A percentile compares a stretch with the other conserved stretches of the same genome.
These are phyloP conservation scores for Ophiosphaerella korrae DNA, from an alignment of 2,329 filamentous ascomycete species.

Conservation along the genomic window DNA sequence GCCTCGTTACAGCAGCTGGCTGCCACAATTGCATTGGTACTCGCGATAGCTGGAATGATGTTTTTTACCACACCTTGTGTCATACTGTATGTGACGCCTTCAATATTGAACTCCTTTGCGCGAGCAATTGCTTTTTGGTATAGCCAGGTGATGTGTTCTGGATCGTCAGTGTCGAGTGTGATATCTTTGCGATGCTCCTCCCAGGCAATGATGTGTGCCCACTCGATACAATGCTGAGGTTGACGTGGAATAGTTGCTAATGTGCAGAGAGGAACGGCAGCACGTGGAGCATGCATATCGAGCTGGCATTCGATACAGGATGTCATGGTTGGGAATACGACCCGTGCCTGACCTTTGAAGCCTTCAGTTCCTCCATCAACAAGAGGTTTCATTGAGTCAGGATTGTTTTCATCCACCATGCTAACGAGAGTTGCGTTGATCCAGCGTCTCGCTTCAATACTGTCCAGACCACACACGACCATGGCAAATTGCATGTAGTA, in stretches of 20 bases:
- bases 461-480: conserved; percentile 92
- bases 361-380: conserved; percentile 98
- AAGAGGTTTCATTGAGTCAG: conserved; percentile 87
- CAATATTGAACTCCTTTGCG: conserved; percentile 85
- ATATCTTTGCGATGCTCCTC: conserved; percentile 73
- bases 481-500: conserved; percentile 98
- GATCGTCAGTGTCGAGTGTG: conserved; percentile 90
- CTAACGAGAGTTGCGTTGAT: conserved; percentile 93
- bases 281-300: conserved; percentile 96
- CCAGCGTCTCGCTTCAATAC: conserved; percentile 96
- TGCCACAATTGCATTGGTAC: conserved; percentile 95
- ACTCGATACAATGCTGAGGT: conserved; percentile 97
- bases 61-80: conserved; percentile 99
- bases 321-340: conserved; percentile 88
- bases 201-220: conserved; percentile 98
- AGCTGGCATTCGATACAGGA: conserved; percentile 98
- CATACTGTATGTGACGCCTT: conserved; percentile 90
- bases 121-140: conserved; percentile 82
- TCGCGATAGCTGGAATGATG: conserved; percentile 97
- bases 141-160: conserved; percentile 96
- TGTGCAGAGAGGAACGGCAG: conserved; percentile 95
- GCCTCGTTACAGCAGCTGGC: conserved; percentile 96
- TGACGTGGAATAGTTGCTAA: conserved; percentile 95
- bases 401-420: conserved; percentile 83
- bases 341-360: conserved; percentile 95